Evolutionary conservation across 352 stramenopile genomes (phyloP).

Genomic region (Labyrinthula sp.): DNA sequence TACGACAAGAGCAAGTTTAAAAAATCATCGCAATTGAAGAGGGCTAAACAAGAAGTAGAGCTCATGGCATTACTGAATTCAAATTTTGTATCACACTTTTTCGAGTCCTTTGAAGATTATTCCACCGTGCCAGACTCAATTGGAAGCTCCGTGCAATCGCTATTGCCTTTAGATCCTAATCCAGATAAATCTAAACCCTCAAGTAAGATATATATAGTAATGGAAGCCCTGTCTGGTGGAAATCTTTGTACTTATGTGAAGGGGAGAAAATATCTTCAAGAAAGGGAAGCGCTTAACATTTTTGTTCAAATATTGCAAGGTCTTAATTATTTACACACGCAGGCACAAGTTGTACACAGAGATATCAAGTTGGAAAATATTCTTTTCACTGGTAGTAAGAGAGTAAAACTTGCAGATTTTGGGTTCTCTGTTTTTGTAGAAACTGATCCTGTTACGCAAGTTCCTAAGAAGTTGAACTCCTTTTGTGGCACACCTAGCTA

Average conservation of each 20-base stretch:
- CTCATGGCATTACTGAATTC: slow-evolving; percentile 40
- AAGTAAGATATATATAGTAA: slow-evolving; percentile 37
- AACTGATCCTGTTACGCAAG: no score
- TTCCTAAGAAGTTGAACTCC: slow-evolving; percentile 37
- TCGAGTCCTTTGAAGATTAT: slow-evolving; percentile 41
- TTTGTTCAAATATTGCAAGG: slow-evolving; percentile 37
- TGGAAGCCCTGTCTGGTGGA: slow-evolving; percentile 37
- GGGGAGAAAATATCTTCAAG: slow-evolving; percentile 33
- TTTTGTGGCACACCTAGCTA: slow-evolving; percentile 57
- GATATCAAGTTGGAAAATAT: slow-evolving; percentile 51
- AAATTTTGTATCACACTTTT: slow-evolving; percentile 35
- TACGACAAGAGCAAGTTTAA: slow-evolving; percentile 45
- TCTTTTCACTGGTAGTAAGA: slow-evolving; percentile 35
- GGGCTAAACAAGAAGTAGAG: slow-evolving; percentile 36
- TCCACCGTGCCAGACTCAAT: slow-evolving; percentile 25
- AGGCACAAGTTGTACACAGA: slow-evolving; percentile 41
- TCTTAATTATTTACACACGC: slow-evolving; percentile 38
- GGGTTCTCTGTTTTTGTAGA: slow-evolving; percentile 35
- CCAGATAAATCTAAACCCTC: background rate
- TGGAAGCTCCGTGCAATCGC: background rate
- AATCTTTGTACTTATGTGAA: slow-evolving; percentile 45
- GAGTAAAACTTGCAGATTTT: slow-evolving; percentile 42
- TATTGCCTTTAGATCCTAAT: background rate
- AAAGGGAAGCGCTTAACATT: slow-evolving; percentile 36
- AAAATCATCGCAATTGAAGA: slow-evolving; percentile 39